These are phyloP conservation scores for Lactuca sativa DNA, from an alignment of 129 eudicot genomes.

Conservation along the genomic window DNA sequence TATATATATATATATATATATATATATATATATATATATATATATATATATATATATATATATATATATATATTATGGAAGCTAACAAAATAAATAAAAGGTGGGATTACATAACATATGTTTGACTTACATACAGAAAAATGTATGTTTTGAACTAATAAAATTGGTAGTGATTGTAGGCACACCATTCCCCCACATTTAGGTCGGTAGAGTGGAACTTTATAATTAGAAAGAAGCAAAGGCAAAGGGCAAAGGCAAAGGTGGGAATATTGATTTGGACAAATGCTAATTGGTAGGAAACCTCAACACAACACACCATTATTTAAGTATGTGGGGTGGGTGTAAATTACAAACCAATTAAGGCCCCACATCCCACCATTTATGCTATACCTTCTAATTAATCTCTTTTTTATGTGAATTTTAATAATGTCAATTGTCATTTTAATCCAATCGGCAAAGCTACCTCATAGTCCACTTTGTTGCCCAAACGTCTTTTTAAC, in stretches of 20 bases:
- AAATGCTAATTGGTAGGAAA: slow-evolving; percentile 28
- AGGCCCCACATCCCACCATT: slow-evolving; percentile 30
- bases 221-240: slow-evolving; percentile 22
- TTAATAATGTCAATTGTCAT: slow-evolving; percentile 13
- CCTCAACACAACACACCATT: slow-evolving; percentile 24
- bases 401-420: slow-evolving; percentile 4
- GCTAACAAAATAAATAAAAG: too few species aligned
- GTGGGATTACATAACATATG: background rate
- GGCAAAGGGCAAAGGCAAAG: slow-evolving; percentile 31
- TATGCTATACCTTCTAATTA: slow-evolving; percentile 27
- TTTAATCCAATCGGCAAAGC: slow-evolving; percentile 24
- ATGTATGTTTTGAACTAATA: background rate
- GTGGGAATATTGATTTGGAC: slow-evolving; percentile 23
- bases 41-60: too few species aligned
- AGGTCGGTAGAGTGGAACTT: slow-evolving; percentile 26
- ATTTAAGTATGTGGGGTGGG: slow-evolving; percentile 35
- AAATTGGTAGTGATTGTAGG: background rate
- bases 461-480: slow-evolving; percentile 31
- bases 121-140: background rate
- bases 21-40: too few species aligned
- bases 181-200: slow-evolving; percentile 7
- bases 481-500: background rate
- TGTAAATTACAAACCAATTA: slow-evolving; percentile 36
- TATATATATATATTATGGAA: too few species aligned
- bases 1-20: too few species aligned